Evolutionary conservation across 2,329 filamentous ascomycete species (phyloP).

Genomic region (Lasiodiplodia sp.): DNA sequence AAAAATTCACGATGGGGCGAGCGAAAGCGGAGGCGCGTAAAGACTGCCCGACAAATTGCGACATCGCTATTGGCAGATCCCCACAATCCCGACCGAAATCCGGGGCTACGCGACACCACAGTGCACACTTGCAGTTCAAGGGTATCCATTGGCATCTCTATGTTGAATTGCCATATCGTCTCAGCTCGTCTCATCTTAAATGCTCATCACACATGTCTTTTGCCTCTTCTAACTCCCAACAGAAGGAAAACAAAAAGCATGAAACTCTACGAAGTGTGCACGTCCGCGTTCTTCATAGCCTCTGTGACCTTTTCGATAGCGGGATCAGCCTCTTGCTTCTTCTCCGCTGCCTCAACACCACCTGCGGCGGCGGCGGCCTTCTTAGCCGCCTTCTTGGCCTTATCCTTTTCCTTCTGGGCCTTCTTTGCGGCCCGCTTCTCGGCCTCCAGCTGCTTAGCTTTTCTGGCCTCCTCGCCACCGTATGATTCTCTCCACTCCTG

Average conservation of each 20-base stretch:
- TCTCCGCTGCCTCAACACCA: constrained; percentile 48
- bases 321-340: constrained; percentile 31
- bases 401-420: constrained; percentile 68
- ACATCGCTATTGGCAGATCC: constrained; percentile 23
- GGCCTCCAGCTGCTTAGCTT: constrained; percentile 68
- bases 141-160: constrained; percentile 29
- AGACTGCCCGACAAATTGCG: constrained; percentile 18
- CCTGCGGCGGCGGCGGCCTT: constrained; percentile 44
- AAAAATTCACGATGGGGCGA: constrained; percentile 29
- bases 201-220: constrained; percentile 10
- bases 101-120: constrained; percentile 25
- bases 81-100: constrained; percentile 6
- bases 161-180: constrained; percentile 26
- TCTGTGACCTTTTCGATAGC: constrained; percentile 31
- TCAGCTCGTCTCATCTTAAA: constrained; percentile 11
- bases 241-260: background rate
- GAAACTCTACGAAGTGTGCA: constrained; percentile 28
- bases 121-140: constrained; percentile 13
- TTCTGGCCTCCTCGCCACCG: constrained; percentile 70
- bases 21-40: constrained; percentile 28
- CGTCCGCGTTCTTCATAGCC: constrained; percentile 30
- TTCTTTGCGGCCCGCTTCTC: constrained; percentile 63
- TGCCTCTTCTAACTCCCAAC: background rate
- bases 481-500: constrained; percentile 83
- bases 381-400: constrained; percentile 64